These are phyloP conservation scores for Penicillium sp. DNA, from an alignment of 2,329 filamentous ascomycete species.

Conservation along the genomic window DNA sequence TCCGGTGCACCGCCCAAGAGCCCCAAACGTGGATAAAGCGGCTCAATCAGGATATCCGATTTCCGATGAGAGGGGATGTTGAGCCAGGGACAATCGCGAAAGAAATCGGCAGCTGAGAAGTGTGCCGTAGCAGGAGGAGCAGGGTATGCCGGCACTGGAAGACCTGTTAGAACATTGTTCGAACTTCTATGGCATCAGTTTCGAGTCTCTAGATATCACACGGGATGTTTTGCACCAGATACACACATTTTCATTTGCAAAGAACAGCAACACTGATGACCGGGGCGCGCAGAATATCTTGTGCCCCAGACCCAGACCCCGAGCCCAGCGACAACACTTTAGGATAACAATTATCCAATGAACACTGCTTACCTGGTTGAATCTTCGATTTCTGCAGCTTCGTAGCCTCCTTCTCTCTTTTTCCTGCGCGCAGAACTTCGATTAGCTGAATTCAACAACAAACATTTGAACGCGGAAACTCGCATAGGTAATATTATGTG, in stretches of 20 bases:
- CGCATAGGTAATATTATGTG: background rate
- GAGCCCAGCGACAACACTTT: constrained; percentile 34
- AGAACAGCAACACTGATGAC: background rate
- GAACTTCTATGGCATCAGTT: constrained; percentile 37
- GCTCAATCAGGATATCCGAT: constrained; percentile 63
- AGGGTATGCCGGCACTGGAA: constrained; percentile 36
- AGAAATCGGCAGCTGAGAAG: constrained; percentile 62
- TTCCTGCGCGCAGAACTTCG: constrained; percentile 22
- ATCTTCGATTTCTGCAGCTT: constrained; percentile 28
- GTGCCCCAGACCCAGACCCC: background rate
- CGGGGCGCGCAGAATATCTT: background rate
- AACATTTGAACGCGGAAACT: background rate
- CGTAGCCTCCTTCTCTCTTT: constrained; percentile 38
- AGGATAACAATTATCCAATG: constrained; percentile 4
- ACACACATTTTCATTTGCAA: constrained; percentile 6
- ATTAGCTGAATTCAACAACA: constrained; percentile 6
- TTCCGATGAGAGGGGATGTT: constrained; percentile 66
- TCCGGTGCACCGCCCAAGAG: constrained; percentile 74
- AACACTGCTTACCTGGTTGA: constrained; percentile 29
- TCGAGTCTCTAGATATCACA: constrained; percentile 15
- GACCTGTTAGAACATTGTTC: constrained; percentile 40
- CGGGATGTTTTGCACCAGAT: constrained; percentile 1
- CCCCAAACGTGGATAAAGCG: constrained; percentile 60
- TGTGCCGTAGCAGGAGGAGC: constrained; percentile 29
- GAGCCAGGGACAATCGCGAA: constrained; percentile 83